phyloP scores from a whole-genome alignment of 2,329 filamentous ascomycete genomes.

The Madurella fahalii region DNA sequence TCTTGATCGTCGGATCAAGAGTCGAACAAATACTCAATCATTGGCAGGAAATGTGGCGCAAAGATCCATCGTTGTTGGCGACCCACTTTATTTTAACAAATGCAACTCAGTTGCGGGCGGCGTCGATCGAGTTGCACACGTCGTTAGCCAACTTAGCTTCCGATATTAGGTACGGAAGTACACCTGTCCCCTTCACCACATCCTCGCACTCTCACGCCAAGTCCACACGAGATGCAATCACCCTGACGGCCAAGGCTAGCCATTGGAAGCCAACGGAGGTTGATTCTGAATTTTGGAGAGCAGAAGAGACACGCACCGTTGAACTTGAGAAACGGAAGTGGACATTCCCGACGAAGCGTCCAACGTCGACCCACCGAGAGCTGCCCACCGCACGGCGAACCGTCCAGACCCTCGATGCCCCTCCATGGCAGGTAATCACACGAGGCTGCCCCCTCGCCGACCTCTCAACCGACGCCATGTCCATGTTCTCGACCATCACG shows the following conservation, averaged over 20 bases:
- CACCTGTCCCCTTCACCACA: neutral
- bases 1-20: too few relatives aligned
- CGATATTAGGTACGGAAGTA: neutral
- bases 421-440: constrained; percentile 31
- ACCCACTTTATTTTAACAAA: too few relatives aligned
- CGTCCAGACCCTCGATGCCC: constrained; percentile 7
- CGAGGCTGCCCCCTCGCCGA: constrained; percentile 12
- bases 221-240: neutral
- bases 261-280: neutral
- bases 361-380: neutral
- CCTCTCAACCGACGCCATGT: constrained; percentile 12
- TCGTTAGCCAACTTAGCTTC: neutral
- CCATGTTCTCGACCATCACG: constrained; percentile 59
- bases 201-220: neutral
- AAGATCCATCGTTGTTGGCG: too few relatives aligned
- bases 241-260: neutral
- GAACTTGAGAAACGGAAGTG: neutral
- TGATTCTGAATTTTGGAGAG: neutral
- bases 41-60: too few relatives aligned
- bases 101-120: too few relatives aligned
- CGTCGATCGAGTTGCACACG: neutral
- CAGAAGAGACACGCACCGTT: neutral
- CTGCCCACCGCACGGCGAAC: neutral
- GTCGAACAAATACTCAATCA: too few relatives aligned
- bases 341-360: neutral